Conservation (phyloP, 169 alveolate species). For the Plasmodium ovale region DNA sequence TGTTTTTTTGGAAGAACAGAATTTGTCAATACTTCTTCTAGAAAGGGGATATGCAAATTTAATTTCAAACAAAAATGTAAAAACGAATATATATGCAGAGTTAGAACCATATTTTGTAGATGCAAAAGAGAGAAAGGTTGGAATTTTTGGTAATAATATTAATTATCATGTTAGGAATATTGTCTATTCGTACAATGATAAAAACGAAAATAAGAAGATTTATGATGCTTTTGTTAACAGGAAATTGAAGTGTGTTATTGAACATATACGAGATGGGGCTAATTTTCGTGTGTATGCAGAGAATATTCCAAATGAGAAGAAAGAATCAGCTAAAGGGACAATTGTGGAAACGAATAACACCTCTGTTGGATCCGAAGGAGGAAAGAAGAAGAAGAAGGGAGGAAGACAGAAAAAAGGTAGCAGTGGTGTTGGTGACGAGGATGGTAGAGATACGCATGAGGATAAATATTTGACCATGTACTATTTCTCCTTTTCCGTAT, state of each 20-base stretch:
- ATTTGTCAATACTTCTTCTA: slow-evolving; percentile 28
- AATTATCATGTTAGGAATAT: slow-evolving; percentile 49
- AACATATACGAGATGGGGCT: slow-evolving; percentile 70
- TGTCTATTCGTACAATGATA: slow-evolving; percentile 57
- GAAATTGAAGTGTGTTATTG: slow-evolving; percentile 45
- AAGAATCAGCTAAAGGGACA: no score
- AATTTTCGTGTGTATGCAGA: slow-evolving; percentile 72
- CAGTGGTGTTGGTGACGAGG: neutral
- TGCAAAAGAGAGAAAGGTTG: slow-evolving; percentile 52
- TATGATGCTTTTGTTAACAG: slow-evolving; percentile 31
- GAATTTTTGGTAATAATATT: slow-evolving; percentile 61
- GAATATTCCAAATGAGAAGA: neutral
- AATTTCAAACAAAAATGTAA: slow-evolving; percentile 43
- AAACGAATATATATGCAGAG: slow-evolving; percentile 51
- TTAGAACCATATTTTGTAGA: slow-evolving; percentile 44
- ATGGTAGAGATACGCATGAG: neutral
- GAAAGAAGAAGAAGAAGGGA: slow-evolving; percentile 9
- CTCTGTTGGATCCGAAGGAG: neutral
- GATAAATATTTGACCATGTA: slow-evolving; percentile 51
- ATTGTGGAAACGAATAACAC: neutral
- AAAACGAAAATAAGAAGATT: slow-evolving; percentile 37
- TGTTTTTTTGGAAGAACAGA: slow-evolving; percentile 55
- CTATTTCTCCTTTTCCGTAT: slow-evolving; percentile 51
- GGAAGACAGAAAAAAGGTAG: neutral
- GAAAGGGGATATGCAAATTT: slow-evolving; percentile 66